Conservation (phyloP, 805 yeast species). For the Millerago galiae region DNA sequence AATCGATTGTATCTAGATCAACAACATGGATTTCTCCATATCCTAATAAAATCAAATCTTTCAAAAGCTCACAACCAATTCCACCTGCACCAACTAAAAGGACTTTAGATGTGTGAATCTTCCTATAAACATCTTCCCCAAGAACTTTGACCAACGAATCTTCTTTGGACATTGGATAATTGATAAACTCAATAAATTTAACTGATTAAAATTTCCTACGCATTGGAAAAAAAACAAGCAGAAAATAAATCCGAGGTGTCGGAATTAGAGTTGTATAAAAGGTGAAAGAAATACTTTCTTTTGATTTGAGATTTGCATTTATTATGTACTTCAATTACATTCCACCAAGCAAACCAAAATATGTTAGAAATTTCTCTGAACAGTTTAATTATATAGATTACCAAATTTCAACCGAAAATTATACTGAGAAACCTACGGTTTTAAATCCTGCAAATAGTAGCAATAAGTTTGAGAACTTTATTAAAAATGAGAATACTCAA, state of each 20-base stretch:
- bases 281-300: too few species aligned
- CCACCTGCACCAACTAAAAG: slow-evolving; percentile 95
- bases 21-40: slow-evolving; percentile 85
- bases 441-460: slow-evolving; percentile 1
- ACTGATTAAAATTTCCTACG: background rate
- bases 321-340: background rate
- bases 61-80: slow-evolving; percentile 86
- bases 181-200: too few species aligned
- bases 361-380: background rate
- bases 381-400: slow-evolving; percentile 1
- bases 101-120: slow-evolving; percentile 40
- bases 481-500: background rate
- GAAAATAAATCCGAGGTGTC: background rate
- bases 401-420: background rate
- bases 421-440: slow-evolving; percentile 1
- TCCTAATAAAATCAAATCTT: slow-evolving; percentile 71
- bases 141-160: slow-evolving; percentile 13
- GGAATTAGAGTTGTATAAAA: background rate
- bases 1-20: slow-evolving; percentile 93
- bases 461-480: background rate
- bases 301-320: too few species aligned
- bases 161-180: slow-evolving; percentile 12
- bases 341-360: slow-evolving; percentile 4
- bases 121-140: slow-evolving; percentile 9
- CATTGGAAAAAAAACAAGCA: too few species aligned